Percentiles rank a stretch among this genome's conserved stretches.
Conservation (phyloP, 352 stramenopile species). For the Globisporangium middletonii region DNA sequence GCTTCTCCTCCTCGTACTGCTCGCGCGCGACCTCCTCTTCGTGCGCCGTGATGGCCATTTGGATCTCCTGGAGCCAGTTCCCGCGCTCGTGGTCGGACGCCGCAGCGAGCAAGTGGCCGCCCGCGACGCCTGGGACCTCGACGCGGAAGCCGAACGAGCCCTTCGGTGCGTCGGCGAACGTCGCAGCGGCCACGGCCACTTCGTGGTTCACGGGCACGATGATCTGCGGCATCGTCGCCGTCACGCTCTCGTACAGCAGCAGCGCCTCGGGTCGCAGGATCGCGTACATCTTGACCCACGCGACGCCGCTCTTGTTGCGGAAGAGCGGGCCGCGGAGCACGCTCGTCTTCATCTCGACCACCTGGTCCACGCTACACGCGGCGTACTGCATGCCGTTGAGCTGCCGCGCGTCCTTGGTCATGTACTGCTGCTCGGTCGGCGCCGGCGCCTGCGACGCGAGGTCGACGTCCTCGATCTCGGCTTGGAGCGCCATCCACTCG, state of each 20-base stretch:
- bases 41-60: constrained; percentile 53
- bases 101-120: constrained; percentile 50
- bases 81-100: constrained; percentile 60
- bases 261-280: constrained; percentile 63
- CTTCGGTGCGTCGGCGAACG: constrained; percentile 43
- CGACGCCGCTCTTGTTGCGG: constrained; percentile 61
- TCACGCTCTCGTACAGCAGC: constrained; percentile 62
- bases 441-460: constrained; percentile 27
- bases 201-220: constrained; percentile 76
- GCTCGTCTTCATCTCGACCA: constrained; percentile 63
- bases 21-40: constrained; percentile 29
- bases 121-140: constrained; percentile 51
- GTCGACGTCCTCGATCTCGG: constrained; percentile 67
- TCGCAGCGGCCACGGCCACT: constrained; percentile 29
- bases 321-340: constrained; percentile 60
- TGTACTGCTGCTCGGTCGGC: constrained; percentile 38
- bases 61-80: constrained; percentile 76
- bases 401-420: constrained; percentile 44
- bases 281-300: constrained; percentile 67
- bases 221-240: constrained; percentile 49
- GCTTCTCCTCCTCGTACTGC: constrained; percentile 49
- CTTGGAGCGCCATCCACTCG: constrained; percentile 61
- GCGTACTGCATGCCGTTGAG: constrained; percentile 84
- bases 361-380: constrained; percentile 52
- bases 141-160: constrained; percentile 57